phyloP scores from a whole-genome alignment of 2,329 filamentous ascomycete species.

The Penicillium sp. region DNA sequence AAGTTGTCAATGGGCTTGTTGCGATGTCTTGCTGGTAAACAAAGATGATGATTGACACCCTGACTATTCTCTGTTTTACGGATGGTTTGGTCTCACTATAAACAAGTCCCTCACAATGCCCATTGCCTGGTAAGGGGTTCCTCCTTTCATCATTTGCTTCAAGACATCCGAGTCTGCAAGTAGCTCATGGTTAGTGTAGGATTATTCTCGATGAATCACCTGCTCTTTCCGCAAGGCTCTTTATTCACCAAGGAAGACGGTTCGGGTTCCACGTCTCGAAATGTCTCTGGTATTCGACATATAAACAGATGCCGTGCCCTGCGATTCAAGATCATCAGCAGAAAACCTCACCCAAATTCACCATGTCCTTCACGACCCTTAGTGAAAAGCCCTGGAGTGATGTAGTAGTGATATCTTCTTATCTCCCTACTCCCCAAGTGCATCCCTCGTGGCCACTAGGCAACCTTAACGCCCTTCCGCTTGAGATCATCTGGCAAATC shows the following conservation, averaged over 20 bases:
- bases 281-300: not conserved
- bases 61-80: not conserved
- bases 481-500: conserved; percentile 9
- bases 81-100: not conserved
- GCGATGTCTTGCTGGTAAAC: not conserved
- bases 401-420: too few species aligned
- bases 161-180: not conserved
- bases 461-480: conserved; percentile 1
- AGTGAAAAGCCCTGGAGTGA: not conserved
- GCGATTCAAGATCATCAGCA: not conserved
- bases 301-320: not conserved
- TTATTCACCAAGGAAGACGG: not conserved
- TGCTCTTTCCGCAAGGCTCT: not conserved
- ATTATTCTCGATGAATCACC: not conserved
- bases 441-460: not conserved
- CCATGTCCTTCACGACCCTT: not conserved
- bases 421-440: not conserved
- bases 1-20: not conserved
- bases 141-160: not conserved
- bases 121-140: not conserved
- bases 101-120: not conserved
- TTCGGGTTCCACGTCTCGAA: not conserved
- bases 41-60: not conserved
- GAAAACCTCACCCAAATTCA: not conserved
- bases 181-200: not conserved